Evolutionary conservation across 768 basidiomycete species (phyloP).

Genomic region (Gautieria morchelliformis): DNA sequence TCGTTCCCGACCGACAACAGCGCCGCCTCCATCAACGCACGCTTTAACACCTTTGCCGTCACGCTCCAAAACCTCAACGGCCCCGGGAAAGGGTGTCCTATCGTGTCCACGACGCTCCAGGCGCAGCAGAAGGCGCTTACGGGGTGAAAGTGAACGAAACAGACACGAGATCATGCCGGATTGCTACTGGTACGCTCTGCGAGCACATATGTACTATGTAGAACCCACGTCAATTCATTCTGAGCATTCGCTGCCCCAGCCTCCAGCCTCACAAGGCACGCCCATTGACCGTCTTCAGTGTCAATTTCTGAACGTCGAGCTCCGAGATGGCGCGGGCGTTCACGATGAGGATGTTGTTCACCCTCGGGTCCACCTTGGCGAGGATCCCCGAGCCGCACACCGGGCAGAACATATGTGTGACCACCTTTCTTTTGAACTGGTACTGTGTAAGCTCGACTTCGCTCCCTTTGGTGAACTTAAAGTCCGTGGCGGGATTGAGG

Average conservation of each 20-base stretch:
- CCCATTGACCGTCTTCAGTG: neutral
- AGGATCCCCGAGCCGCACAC: neutral
- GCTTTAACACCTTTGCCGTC: conserved; percentile 16
- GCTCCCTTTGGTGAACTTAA: neutral
- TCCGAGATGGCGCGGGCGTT: neutral
- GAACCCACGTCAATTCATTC: too few species aligned
- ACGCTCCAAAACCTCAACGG: conserved; percentile 22
- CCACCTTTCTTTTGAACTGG: neutral
- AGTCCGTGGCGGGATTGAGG: neutral
- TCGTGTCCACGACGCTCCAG: conserved; percentile 23
- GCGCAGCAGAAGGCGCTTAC: conserved; percentile 17
- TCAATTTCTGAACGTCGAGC: neutral
- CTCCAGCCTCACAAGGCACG: too few species aligned
- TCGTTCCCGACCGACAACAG: conserved; percentile 18
- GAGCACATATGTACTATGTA: too few species aligned
- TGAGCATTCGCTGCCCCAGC: too few species aligned
- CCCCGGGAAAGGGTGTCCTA: conserved; percentile 18
- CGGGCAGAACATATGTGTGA: neutral
- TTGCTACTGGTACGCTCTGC: too few species aligned
- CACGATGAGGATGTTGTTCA: neutral
- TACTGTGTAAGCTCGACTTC: neutral
- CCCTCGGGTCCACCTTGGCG: neutral
- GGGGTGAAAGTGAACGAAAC: neutral
- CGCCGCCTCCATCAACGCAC: conserved; percentile 11
- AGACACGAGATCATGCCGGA: too few species aligned